phyloP scores from a whole-genome alignment of 176 grass and related monocot genomes.

The Zea mays region Zm-B73-REFERENCE-NAM-5.0 NC_050100.1:192493501-192494000 shows the following conservation, averaged over 20 bases:
- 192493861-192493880: constrained; percentile 56
- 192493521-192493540: background rate
- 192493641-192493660: background rate
- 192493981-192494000: constrained; percentile 51
- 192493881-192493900: constrained; percentile 60
- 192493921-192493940: constrained; percentile 59
- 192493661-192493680: background rate
- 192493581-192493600: background rate
- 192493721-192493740: background rate
- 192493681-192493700: background rate
- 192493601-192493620: background rate
- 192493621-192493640: background rate
- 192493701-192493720: background rate
- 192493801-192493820: background rate
- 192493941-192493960: constrained; percentile 49
- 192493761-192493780: constrained; percentile 2
- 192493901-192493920: constrained; percentile 65
- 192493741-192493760: constrained; percentile 18
- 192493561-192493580: background rate
- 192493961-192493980: constrained; percentile 39
- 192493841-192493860: background rate
- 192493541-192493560: background rate
- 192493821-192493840: background rate
- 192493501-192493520: background rate
- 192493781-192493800: background rate